Evolutionary conservation across 495 filamentous ascomycete genomes (phyloP).

Genomic region (Penicillium goetzii): DNA sequence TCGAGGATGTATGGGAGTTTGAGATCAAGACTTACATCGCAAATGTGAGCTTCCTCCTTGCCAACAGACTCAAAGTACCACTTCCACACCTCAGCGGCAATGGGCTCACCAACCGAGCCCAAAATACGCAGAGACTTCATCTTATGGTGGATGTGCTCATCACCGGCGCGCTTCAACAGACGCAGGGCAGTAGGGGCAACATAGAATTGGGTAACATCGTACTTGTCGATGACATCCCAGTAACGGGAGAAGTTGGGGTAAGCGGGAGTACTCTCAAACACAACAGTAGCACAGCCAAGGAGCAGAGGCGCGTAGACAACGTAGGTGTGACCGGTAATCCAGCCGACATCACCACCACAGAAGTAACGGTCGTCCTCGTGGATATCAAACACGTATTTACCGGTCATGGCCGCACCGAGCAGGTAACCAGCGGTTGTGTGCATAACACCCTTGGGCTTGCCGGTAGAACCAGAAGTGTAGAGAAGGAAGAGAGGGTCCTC

Average conservation of each 20-base stretch:
- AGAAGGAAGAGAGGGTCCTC: slow-evolving; percentile 98
- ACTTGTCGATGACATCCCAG: slow-evolving; percentile 97
- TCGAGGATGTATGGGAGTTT: not conserved
- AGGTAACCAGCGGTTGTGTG: slow-evolving; percentile 96
- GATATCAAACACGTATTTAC: slow-evolving; percentile 99
- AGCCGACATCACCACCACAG: slow-evolving; percentile 97
- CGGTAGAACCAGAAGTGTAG: slow-evolving; percentile 97
- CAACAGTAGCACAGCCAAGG: slow-evolving; percentile 89
- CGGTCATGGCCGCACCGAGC: slow-evolving; percentile 87
- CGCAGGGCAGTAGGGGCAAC: slow-evolving; percentile 94
- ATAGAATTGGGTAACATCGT: slow-evolving; percentile 97
- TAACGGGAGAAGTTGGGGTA: slow-evolving; percentile 98
- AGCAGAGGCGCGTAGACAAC: slow-evolving; percentile 96
- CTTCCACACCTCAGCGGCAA: slow-evolving; percentile 98
- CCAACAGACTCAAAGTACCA: slow-evolving; percentile 98
- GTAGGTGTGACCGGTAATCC: slow-evolving; percentile 99
- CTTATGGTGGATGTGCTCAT: slow-evolving; percentile 83
- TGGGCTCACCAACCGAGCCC: slow-evolving; percentile 97
- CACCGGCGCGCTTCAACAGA: slow-evolving; percentile 90
- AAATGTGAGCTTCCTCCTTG: slow-evolving; percentile 89
- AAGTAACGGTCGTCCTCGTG: slow-evolving; percentile 92
- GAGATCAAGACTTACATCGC: slow-evolving; percentile 71
- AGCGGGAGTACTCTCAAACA: slow-evolving; percentile 98
- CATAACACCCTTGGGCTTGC: slow-evolving; percentile 99
- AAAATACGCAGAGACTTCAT: slow-evolving; percentile 90